These are phyloP conservation scores for Bacidia gigantensis DNA, from an alignment of 495 filamentous ascomycete genomes.

Conservation along the genomic window DNA sequence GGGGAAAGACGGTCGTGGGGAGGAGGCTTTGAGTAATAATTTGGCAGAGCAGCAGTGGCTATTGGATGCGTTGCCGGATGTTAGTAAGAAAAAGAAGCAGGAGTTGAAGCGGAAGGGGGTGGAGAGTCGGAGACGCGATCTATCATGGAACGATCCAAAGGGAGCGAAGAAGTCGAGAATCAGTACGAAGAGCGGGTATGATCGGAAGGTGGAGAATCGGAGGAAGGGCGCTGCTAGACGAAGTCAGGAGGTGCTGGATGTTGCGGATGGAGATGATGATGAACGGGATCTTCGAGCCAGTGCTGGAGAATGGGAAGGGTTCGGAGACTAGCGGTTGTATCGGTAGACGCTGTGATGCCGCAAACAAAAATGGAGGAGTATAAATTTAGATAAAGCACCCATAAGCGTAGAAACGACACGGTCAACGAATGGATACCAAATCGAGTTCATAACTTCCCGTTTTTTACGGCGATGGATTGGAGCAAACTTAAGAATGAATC, in stretches of 20 bases:
- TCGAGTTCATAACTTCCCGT: too few relatives aligned
- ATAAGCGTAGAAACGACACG: too few relatives aligned
- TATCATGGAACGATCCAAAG: conserved; percentile 29
- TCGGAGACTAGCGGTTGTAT: conserved; percentile 31
- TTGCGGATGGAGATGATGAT: conserved; percentile 15
- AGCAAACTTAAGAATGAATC: too few relatives aligned
- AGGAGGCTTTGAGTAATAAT: conserved; percentile 14
- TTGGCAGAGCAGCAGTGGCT: conserved; percentile 63
- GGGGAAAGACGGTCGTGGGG: conserved; percentile 8
- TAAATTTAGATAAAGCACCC: too few relatives aligned
- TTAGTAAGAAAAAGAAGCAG: conserved; percentile 69
- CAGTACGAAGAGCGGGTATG: conserved; percentile 85
- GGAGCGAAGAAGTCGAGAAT: conserved; percentile 46
- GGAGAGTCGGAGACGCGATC: conserved; percentile 47
- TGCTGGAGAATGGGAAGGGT: conserved; percentile 49
- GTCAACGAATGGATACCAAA: too few relatives aligned
- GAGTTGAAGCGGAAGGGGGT: conserved; percentile 72
- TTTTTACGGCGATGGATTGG: too few relatives aligned
- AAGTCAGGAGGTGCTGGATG: conserved; percentile 15
- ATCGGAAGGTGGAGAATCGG: conserved; percentile 64
- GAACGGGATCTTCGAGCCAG: conserved; percentile 25
- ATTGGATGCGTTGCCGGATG: conserved; percentile 69
- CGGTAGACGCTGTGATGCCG: neutral
- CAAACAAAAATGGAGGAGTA: too few relatives aligned
- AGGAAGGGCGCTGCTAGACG: conserved; percentile 54